A percentile compares a stretch with the other conserved stretches of the same genome.
These are phyloP conservation scores for Penicillium sp. DNA, from an alignment of 2,329 filamentous ascomycete genomes.

Conservation along the genomic window DNA sequence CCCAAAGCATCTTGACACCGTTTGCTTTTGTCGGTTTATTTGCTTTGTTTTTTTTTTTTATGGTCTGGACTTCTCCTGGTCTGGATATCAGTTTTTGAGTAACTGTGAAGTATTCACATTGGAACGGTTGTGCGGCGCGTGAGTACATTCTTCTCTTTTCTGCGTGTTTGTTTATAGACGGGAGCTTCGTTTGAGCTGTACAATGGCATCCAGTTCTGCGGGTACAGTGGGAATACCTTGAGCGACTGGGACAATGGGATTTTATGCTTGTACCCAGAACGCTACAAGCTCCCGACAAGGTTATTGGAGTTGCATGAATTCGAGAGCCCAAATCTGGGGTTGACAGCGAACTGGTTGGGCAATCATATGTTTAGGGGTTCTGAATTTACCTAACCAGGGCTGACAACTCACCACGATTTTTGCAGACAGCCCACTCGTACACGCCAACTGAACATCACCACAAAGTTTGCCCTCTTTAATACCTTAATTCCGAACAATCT, in stretches of 20 bases:
- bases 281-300: background rate
- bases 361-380: background rate
- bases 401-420: background rate
- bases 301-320: background rate
- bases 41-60: constrained; percentile 13
- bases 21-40: constrained; percentile 17
- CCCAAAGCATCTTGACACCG: background rate
- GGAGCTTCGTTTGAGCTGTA: background rate
- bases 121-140: constrained; percentile 15
- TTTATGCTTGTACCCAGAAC: background rate
- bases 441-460: background rate
- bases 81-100: constrained; percentile 10
- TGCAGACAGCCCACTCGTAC: background rate
- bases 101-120: background rate
- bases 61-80: constrained; percentile 12
- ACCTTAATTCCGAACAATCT: constrained; percentile 5
- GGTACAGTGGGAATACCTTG: background rate
- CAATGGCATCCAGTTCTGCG: background rate
- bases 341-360: background rate
- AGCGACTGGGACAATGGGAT: background rate
- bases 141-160: constrained; percentile 15
- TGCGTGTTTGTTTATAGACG: constrained; percentile 4
- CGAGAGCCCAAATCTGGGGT: background rate
- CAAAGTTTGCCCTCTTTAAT: background rate
- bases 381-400: background rate